These are phyloP conservation scores for Annona cherimola DNA, from an alignment of 164 flowering plant species.

Conservation along the genomic window DNA sequence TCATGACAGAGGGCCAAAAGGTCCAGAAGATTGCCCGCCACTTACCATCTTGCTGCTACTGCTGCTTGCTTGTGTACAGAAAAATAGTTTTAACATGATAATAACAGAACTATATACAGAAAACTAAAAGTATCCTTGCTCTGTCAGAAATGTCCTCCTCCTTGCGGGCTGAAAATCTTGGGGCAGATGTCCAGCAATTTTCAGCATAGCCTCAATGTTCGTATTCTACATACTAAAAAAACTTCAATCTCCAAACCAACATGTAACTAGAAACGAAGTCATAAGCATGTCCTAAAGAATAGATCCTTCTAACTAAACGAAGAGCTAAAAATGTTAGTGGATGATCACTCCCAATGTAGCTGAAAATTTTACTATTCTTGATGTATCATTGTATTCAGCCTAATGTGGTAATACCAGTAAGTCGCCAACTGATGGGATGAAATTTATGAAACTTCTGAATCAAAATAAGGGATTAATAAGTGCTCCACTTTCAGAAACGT, in stretches of 20 bases:
- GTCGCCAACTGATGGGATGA: neutral
- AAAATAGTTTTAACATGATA: neutral
- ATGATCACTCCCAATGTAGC: constrained; percentile 9
- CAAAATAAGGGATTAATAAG: constrained; percentile 17
- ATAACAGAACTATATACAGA: neutral
- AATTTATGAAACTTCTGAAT: constrained; percentile 21
- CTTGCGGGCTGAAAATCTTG: neutral
- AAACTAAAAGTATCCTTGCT: neutral
- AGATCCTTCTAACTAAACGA: neutral
- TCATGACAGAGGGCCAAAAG: neutral
- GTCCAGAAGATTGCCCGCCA: neutral
- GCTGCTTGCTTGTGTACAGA: neutral
- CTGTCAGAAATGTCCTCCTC: neutral
- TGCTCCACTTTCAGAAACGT: constrained; percentile 26
- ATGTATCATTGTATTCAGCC: neutral
- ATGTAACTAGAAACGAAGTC: constrained; percentile 5
- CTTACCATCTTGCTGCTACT: neutral
- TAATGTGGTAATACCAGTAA: neutral
- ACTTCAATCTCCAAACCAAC: neutral
- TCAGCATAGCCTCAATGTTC: neutral
- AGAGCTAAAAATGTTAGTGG: neutral
- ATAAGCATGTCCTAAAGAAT: constrained; percentile 2
- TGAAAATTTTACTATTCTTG: constrained; percentile 14
- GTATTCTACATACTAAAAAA: neutral
- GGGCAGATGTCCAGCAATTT: neutral